Base-by-base conservation (phyloP, 768 basidiomycete genomes). In the Boletus coccyginus region DNA sequence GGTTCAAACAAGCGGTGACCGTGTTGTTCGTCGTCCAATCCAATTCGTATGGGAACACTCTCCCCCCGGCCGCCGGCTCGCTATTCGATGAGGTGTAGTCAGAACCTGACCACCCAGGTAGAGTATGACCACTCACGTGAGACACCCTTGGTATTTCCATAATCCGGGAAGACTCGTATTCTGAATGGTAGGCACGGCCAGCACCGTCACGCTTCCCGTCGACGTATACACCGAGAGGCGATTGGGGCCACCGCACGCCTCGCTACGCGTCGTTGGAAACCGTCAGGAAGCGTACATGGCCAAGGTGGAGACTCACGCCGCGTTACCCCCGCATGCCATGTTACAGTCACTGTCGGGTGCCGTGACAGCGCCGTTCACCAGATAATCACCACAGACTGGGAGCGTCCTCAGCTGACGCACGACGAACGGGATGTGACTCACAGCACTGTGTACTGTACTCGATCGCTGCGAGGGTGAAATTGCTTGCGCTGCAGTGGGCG, bases 291-390 rank as follows among this genome's bases (percentile, higher is more conserved):
- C 27, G 35, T 13, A 5, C 8, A 2, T 3, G 27, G 14, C 3
- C 17, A 39, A 16, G 42, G 19, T 17, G 0, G 5, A 32, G 0
- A 67, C 85, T 62, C 59, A 88, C 88, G 80, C 76, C 12, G 81
- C 39, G 55, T 84, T 86, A 24, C 90, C 93, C 17, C 78, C 78
- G 58, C 93, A 95, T 0, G 76, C 78, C 87, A 87, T 90, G 66
- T 80, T 82, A 66, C 93, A 95, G 36, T 78, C 77, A 4, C 73
- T 69, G 2, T 79, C 78, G 1, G 74, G 58, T 0, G 78, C 80
- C 16, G 63, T 46, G 2, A 78, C 81, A 1, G 88, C 90, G 11
- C 86, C 87, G 32, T 81, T 77, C 13, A 84, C 74, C 46, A 92
- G 73, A 12, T 75, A 71, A 64, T 90, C 78, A 3, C 88, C 90